Evolutionary conservation across 805 yeast genomes (phyloP), one percentile per base, ranked within the genome.

Genomic region (Lachancea sp.): DNA sequence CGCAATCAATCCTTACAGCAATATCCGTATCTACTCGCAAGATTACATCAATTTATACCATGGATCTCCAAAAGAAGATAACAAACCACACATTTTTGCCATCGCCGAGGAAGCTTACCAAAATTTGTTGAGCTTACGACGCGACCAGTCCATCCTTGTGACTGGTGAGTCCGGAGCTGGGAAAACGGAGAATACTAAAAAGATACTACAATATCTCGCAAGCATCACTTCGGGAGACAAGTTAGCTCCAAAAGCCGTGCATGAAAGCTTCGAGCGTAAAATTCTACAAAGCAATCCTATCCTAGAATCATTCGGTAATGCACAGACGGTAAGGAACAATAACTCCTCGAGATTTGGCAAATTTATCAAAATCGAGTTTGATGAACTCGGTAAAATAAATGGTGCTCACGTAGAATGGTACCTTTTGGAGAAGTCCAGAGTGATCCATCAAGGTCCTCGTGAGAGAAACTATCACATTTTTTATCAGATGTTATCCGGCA

Each of bases 141-240:
- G 78, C 52, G 83, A 89, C 60, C 98, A 92, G 65, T 80, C 94
- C 9, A 87, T 92, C 41, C 69, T 92, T 36, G 97, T 92, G n/a
- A 92, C 98, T 0, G 99, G 99, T 48, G 99, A 92, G 59, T 83
- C 95, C 18, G 99, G 99, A 50, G 98, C 99, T 0, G 99, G 99
- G 39, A 92, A 92, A 59, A 92, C 99, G 0, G 98, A 92, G 64
- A 92, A 87, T 51, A 92, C 99, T 4, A 92, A 92, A 61, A 88
- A 84, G 57, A 88, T 92, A 41, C 82, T 92, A 45, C 97, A 89
- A 60, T 92, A 88, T 60, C 70, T 92, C 42, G 86, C 96, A 1
- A 78, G 86, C 6, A 80, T 86, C 20, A 77, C 94, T 2, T 56
- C 74, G 8, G 51, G 62, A 41, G 52, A 54, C 25, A 40, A 49